Base-by-base conservation (phyloP, 805 yeast genomes). In the Spathaspora passalidarum region DNA sequence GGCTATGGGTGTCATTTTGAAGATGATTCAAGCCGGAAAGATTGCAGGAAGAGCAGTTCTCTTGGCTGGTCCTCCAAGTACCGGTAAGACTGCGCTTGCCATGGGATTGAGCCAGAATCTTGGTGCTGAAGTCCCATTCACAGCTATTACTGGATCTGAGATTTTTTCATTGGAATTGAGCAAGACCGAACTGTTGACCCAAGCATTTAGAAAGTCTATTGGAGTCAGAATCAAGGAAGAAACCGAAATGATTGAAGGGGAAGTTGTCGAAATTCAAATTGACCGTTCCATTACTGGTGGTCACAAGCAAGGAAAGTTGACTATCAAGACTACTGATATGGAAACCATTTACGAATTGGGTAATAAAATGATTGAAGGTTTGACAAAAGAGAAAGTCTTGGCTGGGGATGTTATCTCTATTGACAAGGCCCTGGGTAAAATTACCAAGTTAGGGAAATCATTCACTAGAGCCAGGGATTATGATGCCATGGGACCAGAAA, bases 401-500 rank as follows among this genome's bases (percentile, higher is more conserved):
- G 97, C 98, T 10, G 99, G 99, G 47, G 99, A 94, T 69, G 96
- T 94, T 44, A 86, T 94, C 48, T 85, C 94, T 42, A 89, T 94
- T 63, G 99, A 94, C 68, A 90, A 94, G 68, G 91, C 97, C 10
- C 81, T 91, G 43, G 99, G 99, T 45, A 88, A 92, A 53, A 88
- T 94, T 58, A 84, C 94, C 46, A 89, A 92, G 66, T 80, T 94
- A 53, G 99, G 99, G 49, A 83, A 97, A 68, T 91, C 97, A 0
- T 95, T 89, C 68, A 84, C 98, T 5, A 81, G 97, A 56, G 95
- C 97, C 5, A 80, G 99, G 57, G 99, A 94, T 68, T 94, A 94
- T 66, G 99, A 94, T 69, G 97, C 98, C 38, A 89, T 90, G 96
- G 96, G 96, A 17, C 96, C 97, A 44, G 98, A 95, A 53, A 91